Base-by-base conservation (phyloP, 2,329 filamentous ascomycete genomes). In the Pseudogymnoascus sp. region DNA sequence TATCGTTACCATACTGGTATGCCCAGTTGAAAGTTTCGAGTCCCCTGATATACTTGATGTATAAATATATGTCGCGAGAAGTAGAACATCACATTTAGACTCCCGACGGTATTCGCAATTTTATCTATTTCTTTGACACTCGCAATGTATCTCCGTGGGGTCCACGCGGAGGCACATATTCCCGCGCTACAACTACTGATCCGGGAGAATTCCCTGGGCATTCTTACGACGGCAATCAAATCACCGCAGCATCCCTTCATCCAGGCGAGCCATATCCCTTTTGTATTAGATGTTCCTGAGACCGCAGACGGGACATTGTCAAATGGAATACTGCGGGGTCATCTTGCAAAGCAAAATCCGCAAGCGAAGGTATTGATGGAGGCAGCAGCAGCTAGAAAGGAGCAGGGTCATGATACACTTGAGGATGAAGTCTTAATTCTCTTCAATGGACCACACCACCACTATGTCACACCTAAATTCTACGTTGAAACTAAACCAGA, bases 381-480 rank as follows among this genome's bases (percentile, higher is more conserved):
- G 60, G 72, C 76, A 0, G 68, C 78, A 29, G 63, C 42, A 33
- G 63, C 63, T 26, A 50, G 21, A n/a, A 50, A 26, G 21, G 21
- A 50, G 13, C 40, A 44, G 40, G 40, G 40, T 23, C 40, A 44
- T 10, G 40, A 44, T 44, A 21, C 40, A 44, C 40, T 44, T 15
- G 53, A 29, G 4, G 70, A 84, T 35, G 85, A 88, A 63, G 84
- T 89, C 1, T 72, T 86, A 31, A 76, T 89, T 2, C 75, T 88
- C 15, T 89, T 90, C 77, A 88, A 79, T 53, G 78, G 77, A 0
- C 76, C 80, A 0, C 71, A 77, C 0, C 81, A 88, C 38, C 83
- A 87, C 73, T 89, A 89, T 67, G 81, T 89, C 4, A 88, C 87
- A 0, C 85, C 87, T 0, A 86, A 87, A 65, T 89, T 88, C 73